Evolutionary conservation across 345 rosid genomes (phyloP), one percentile per base, ranked within the genome.

Genomic region (Raphanus raphanistrum): DNA sequence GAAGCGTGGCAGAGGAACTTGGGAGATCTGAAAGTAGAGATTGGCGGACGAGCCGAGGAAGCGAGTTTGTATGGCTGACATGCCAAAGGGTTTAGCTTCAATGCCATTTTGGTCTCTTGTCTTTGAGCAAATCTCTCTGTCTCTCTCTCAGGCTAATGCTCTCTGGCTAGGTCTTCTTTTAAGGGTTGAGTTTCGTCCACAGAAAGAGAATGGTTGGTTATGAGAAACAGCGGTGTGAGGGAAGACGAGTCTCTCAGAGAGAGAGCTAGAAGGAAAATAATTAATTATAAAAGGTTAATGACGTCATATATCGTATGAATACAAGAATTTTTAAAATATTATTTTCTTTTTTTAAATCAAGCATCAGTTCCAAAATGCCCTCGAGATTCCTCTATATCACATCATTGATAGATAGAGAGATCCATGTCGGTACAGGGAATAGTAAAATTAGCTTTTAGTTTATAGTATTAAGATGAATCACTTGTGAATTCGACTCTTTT

Each of bases 11-110:
- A 87, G 32, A 76, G 77, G 68, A 91, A 80, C 84, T 82, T 87
- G n/a, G 97, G 88, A 88, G 97, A 93, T 86, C 98, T 88, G 86
- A 76, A 64, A 48, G 85, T 45, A 82, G 88, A 83, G 5, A 72
- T 68, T 65, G 89, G 83, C 41, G 97, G 92, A 50, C 84, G 86
- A 63, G 88, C 71, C 71, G 88, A 89, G 77, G 90, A 82, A 54
- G 89, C 68, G 50, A 87, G 62, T 76, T 84, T 86, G 77, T 76
- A 87, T 9, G 93, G 77, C 58, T 88, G 94, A 55, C 66, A 80
- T 73, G 74, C 36, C 76, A 87, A 83, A 57, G 92, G 83, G 66
- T 85, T 88, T 63, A 91, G 83, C 86, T 85, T 91, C 58, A 52
- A 52, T 5, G 58, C 58, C 58, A 52, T 52, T 15, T 12, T 50